Base-by-base conservation (phyloP, 148 eudicot species). In the Pharnaceum exiguum region DNA sequence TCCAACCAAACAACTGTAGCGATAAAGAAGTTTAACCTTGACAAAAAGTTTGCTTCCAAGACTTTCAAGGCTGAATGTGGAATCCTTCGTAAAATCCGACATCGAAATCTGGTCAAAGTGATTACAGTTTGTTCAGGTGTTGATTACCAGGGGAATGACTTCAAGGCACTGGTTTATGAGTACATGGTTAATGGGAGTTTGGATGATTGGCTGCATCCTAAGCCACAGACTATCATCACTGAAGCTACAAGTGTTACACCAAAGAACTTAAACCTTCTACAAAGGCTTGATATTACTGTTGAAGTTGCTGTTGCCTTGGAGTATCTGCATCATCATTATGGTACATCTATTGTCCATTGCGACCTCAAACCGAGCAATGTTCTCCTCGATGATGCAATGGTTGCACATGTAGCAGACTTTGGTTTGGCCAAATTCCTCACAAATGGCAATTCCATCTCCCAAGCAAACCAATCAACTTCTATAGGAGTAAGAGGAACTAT, bases 321-420 rank as follows among this genome's bases (percentile, higher is more conserved):
- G 29, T 72, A 77, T 35, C 74, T 77, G 7, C 81, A 72, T 47
- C 23, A 30, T 21, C 32, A 54, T 15, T 49, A 58, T 39, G 58
- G 50, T 7, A 46, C 60, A 39, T 16, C 60, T 0, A 46, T 75
- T 18, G 51, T 66, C 25, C 79, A 75, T 28, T 70, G 79, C 18
- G 79, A 75, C 60, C 45, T 75, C 3, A 75, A 70, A 62, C 75
- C 75, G 30, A 60, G 71, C 50, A 76, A 70, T 63, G 56, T 71
- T 36, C 71, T 76, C 38, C 59, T 77, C 8, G 71, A 72, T 23
- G 43, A 46, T 25, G 68, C 60, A 8, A 48, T 77, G 74, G 45
- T 28, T 12, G 81, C 77, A 9, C 67, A 60, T 60, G 68, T 72
- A 51, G 61, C 65, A 0, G 77, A 77, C 52, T 72, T 77, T 26